Evolutionary conservation across 495 filamentous ascomycete genomes (phyloP), one percentile per base, ranked within the genome.

Genomic region (Penicillium goetzii): DNA sequence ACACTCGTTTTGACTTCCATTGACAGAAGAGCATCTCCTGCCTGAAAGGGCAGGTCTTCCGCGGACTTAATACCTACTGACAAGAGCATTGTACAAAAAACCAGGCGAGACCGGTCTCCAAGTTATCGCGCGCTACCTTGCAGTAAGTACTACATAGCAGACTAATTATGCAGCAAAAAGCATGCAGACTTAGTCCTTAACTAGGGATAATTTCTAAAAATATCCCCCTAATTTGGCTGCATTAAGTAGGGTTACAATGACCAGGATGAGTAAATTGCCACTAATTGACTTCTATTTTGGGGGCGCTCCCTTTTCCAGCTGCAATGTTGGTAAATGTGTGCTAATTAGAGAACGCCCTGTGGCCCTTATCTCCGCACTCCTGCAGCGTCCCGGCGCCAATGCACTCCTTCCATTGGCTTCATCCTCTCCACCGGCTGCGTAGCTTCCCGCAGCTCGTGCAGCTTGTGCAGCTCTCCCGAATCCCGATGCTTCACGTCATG

Each of bases 251-350:
- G 62, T 59, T 65, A 38, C 66, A 65, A 30, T 30, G 21, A 51
- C 14, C 53, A 19, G 21, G 36, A 38, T 51, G 14, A 17, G 6
- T 8, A 52, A 61, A 69, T 61, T 52, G 32, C 8, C n/a, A 56
- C 56, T 71, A 72, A 71, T 67, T 71, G 25, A 59, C 56, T 61
- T 61, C 71, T 73, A 73, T 73, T 71, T 69, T 65, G 43, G 64
- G 41, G 11, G 2, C 30, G 7, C 25, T 53, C 10, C 15, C 43
- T 47, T 47, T 0, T 17, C 21, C 21, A 57, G 58, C 23, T 55
- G 53, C 54, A 5, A 11, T 10, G 19, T 8, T 10, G 8, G 2
- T 3, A 11, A 49, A 51, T 14, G 47, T n/a, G 47, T 56, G 51
- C 68, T 71, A 72, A 71, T 72, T 72, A 70, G 59, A 68, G 63